Evolutionary conservation across 305 asterid genomes (phyloP), one percentile per base, ranked within the genome.

Genomic region (Andrographis paniculata): DNA sequence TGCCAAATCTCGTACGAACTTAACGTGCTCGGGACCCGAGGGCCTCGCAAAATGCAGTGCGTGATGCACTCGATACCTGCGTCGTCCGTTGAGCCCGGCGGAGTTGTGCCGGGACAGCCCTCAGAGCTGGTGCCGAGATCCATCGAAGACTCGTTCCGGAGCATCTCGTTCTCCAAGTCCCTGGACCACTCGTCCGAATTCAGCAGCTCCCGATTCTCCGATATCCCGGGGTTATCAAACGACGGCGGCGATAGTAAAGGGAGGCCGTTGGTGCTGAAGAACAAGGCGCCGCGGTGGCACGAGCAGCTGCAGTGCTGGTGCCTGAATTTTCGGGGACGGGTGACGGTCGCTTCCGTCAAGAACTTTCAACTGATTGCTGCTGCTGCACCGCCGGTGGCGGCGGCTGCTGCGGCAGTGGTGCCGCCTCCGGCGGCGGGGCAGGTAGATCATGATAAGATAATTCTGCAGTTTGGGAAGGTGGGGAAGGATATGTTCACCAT

Each of bases 301-400:
- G 97, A 87, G 45, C 97, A 84, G 53, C 45, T 84, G 14, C 97
- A 87, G 56, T 87, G 97, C 56, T 87, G 97, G 97, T 84, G 96
- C 59, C 70, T 87, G 35, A 87, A 87, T 62, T 87, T 87, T 17
- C 70, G 92, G 6, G 97, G 97, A 6, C 69, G 95, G 20, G 97
- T 88, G 18, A 84, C 97, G 0, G 95, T 88, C 46, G 97, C 97
- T 1, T 88, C 95, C 19, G 97, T 88, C 14, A 88, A 84, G 74
- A 88, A 88, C 17, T 84, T 88, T 44, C 97, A 88, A 69, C 57
- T 87, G 68, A 75, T 81, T 4, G 92, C 93, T 1, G 38, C 14
- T 1, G 15, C 50, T 1, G 8, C 36, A 27, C 51, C 18, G 9
- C 51, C 51, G 1, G 6, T 27, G 13, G 37, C 50, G 1, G 41